Conservation (phyloP, 179 eudicot species). For the Amaranthus tricolor region DNA sequence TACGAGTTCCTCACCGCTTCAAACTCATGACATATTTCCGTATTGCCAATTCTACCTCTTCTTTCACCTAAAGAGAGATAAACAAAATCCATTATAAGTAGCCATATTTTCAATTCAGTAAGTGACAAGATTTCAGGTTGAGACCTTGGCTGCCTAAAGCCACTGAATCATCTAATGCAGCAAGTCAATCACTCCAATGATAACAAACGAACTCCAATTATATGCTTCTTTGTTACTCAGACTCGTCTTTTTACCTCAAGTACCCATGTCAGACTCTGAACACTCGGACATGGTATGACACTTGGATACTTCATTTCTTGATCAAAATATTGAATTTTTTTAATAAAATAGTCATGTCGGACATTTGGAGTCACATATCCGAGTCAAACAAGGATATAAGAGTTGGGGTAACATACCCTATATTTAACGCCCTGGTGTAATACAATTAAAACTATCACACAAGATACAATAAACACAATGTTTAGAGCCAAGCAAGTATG, state of each 20-base stretch:
- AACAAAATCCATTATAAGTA: background rate
- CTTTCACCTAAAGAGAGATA: slow-evolving; percentile 60
- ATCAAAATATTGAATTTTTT: background rate
- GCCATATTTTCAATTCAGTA: background rate
- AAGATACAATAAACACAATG: background rate
- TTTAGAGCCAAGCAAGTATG: slow-evolving; percentile 1
- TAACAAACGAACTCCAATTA: background rate
- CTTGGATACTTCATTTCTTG: background rate
- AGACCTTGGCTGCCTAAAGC: background rate
- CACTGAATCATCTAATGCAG: background rate
- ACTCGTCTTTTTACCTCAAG: background rate
- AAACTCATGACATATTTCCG: slow-evolving; percentile 54
- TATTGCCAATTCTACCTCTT: slow-evolving; percentile 87
- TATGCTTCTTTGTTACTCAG: background rate
- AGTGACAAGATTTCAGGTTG: slow-evolving; percentile 5
- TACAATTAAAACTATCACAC: background rate
- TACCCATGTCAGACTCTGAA: background rate
- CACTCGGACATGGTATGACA: background rate
- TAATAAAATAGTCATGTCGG: background rate
- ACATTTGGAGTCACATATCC: background rate
- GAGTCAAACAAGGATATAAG: too few species aligned
- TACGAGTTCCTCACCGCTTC: slow-evolving; percentile 45
- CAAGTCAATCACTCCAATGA: background rate
- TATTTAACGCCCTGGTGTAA: background rate
- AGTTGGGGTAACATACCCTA: background rate